Base-by-base conservation (phyloP, 371 early-diverging fungal genomes). In the Circinella minor region DNA sequence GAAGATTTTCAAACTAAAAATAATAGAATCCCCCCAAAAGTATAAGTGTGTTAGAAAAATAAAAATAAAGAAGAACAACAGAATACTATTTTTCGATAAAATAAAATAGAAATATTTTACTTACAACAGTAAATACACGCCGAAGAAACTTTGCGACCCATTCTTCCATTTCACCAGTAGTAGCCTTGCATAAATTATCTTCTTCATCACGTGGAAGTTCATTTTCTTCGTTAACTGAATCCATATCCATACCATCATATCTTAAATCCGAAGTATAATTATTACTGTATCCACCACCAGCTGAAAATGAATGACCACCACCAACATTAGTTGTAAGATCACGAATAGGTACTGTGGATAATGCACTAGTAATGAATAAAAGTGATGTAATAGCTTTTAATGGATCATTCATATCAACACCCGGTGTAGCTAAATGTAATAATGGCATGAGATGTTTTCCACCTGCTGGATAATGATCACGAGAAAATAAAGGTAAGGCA, bases 321-420 rank as follows among this genome's bases (percentile, higher is more conserved):
- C 65, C 59, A 48, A 57, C 57, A 13, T 51, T 65, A 15, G 65
- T 72, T 37, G 90, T 86, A 66, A 89, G 61, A 67, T 94, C 93
- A 15, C 72, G 64, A 11, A 95, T 72, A 0, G 95, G 94, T 0
- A 93, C 87, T 7, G 81, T 77, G 76, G 90, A 79, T 11, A 91
- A 60, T n/a, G 88, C 85, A 36, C 82, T 83, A 0, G 85, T 82
- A n/a, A 96, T 81, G 76, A 96, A 96, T 73, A 92, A 71, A 18
- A 94, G 70, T 0, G 96, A 85, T 20, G 86, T 79, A 61, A 87
- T 83, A 2, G 97, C 88, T 77, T 96, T 97, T 55, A 78, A 78
- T 1, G 93, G 90, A 67, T 97, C 97, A 73, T 96, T 96, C 78
- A 94, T 82, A 71, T 97, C 97, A 27, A 97, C 92, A 17, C 96